Evolutionary conservation across 2,329 filamentous ascomycete species (phyloP).

Genomic region (Penicillium sp.): DNA sequence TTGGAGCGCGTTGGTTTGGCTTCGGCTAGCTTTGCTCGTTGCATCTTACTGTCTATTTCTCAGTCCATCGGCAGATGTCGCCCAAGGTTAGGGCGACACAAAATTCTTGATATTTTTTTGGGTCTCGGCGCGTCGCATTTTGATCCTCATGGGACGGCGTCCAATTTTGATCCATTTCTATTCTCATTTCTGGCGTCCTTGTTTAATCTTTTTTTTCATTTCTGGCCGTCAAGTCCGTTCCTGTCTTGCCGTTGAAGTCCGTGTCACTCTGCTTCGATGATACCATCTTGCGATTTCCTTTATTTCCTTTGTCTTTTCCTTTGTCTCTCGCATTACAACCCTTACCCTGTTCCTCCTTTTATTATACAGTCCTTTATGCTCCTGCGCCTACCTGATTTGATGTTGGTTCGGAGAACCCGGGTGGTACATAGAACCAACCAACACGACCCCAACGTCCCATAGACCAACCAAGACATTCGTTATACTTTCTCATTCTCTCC

Average conservation of each 20-base stretch:
- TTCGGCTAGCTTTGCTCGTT: conserved; percentile 32
- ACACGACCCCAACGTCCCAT: conserved; percentile 20
- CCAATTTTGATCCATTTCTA: conserved; percentile 12
- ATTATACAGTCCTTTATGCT: neutral
- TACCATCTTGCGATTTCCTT: conserved; percentile 37
- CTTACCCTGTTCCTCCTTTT: neutral
- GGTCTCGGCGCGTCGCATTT: conserved; percentile 20
- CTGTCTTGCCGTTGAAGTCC: conserved; percentile 21
- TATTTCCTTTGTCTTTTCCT: conserved; percentile 9
- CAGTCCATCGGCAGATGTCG: conserved; percentile 11
- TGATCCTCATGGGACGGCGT: conserved; percentile 29
- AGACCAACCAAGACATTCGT: conserved; percentile 10
- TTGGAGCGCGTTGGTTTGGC: conserved; percentile 38
- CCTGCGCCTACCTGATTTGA: neutral
- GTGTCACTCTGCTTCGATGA: conserved; percentile 37
- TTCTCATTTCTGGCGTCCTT: conserved; percentile 28
- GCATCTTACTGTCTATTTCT: conserved; percentile 14
- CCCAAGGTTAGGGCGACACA: conserved; percentile 11
- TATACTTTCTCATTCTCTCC: neutral
- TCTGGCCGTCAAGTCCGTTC: conserved; percentile 12
- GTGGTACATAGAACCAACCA: conserved; percentile 26
- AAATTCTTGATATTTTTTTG: conserved; percentile 18
- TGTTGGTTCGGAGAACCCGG: conserved; percentile 18
- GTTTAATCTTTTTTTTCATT: conserved; percentile 16
- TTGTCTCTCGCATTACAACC: conserved; percentile 2